Percentiles rank a stretch among this genome's conserved stretches.
phyloP scores from a whole-genome alignment of 164 flowering plant species.

The Stephania yunnanensis region DNA sequence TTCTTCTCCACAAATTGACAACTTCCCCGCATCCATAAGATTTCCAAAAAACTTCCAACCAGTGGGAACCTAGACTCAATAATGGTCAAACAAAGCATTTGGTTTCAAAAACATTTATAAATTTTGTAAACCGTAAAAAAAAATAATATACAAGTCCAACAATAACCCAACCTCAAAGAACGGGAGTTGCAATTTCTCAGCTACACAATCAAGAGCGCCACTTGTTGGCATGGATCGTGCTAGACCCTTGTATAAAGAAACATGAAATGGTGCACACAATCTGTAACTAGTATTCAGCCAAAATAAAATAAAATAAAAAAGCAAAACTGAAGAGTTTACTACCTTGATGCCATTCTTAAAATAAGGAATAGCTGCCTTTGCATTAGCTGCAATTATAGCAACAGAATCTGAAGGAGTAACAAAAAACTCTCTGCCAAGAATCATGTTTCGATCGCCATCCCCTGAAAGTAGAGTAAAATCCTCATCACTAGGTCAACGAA shows the following conservation, averaged over 20 bases:
- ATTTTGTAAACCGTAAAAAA: not conserved
- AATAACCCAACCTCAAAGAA: conserved; percentile 79
- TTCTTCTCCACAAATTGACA: conserved; percentile 99
- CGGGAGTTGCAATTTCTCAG: conserved; percentile 71
- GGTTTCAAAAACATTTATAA: conserved; percentile 1
- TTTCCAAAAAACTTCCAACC: conserved; percentile 99
- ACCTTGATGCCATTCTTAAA: conserved; percentile 84
- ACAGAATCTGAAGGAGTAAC: conserved; percentile 99
- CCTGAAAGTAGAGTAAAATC: conserved; percentile 39
- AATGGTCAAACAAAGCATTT: conserved; percentile 5
- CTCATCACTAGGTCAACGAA: conserved; percentile 1
- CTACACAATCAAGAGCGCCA: conserved; percentile 96
- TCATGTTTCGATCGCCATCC: conserved; percentile 98
- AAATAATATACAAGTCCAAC: not conserved
- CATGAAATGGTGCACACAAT: not conserved
- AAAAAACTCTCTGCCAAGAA: conserved; percentile 77
- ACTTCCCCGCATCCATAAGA: conserved; percentile 94
- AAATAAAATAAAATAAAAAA: not conserved
- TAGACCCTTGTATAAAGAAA: conserved; percentile 50
- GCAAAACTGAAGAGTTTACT: conserved; percentile 1
- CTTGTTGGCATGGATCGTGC: conserved; percentile 99
- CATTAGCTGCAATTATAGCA: conserved; percentile 95
- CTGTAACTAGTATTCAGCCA: not conserved
- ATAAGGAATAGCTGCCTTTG: conserved; percentile 88
- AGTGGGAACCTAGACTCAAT: conserved; percentile 77